Conservation (phyloP, 179 eudicot species). For the Kewa caespitosa region DNA sequence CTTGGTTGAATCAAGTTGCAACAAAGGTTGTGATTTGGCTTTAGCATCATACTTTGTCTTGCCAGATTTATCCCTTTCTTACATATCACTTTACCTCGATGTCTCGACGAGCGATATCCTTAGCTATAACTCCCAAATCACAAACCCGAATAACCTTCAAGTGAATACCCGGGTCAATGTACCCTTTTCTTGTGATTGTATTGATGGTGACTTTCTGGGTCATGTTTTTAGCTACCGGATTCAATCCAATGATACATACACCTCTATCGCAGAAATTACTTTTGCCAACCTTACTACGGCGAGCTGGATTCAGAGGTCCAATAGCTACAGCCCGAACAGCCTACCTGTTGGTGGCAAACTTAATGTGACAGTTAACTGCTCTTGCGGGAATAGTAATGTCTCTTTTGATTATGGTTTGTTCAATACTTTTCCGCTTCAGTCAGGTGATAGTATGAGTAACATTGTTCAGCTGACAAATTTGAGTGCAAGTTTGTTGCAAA, state of each 20-base stretch:
- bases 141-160: constrained; percentile 26
- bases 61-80: constrained; percentile 12
- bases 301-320: constrained; percentile 38
- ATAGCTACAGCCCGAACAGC: constrained; percentile 24
- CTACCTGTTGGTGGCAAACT: constrained; percentile 37
- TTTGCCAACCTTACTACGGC: constrained; percentile 59
- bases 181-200: constrained; percentile 69
- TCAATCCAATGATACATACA: constrained; percentile 52
- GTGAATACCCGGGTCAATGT: constrained; percentile 37
- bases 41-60: constrained; percentile 31
- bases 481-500: constrained; percentile 42
- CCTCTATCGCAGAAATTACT: constrained; percentile 31
- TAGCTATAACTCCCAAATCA: constrained; percentile 17
- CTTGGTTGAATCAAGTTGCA: constrained; percentile 32
- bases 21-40: constrained; percentile 34
- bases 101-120: background rate
- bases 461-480: constrained; percentile 34
- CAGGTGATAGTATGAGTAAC: constrained; percentile 37
- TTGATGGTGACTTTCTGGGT: constrained; percentile 57
- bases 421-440: constrained; percentile 51
- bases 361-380: constrained; percentile 61
- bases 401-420: constrained; percentile 57
- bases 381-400: constrained; percentile 53
- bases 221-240: constrained; percentile 54
- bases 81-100: constrained; percentile 11